phyloP scores from a whole-genome alignment of 495 filamentous ascomycete genomes.

The Annulohypoxylon moriforme region DNA sequence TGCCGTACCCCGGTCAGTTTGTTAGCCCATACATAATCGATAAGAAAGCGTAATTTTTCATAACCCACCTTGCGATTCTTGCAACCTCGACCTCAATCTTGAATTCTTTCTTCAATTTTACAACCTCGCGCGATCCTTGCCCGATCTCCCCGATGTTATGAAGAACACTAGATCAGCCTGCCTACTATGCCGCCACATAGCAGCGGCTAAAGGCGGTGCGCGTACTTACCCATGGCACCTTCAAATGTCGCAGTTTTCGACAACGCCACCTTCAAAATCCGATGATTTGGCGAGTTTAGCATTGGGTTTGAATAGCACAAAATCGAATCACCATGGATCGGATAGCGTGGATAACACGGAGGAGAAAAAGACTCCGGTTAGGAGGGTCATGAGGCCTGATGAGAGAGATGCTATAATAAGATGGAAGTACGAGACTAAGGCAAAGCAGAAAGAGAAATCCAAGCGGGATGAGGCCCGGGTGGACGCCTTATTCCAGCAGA shows the following conservation, averaged over 20 bases:
- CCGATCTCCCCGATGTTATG: slow-evolving; percentile 33
- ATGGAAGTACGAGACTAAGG: not conserved
- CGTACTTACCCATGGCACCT: slow-evolving; percentile 59
- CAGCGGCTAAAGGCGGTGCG: slow-evolving; percentile 44
- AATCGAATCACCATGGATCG: not conserved
- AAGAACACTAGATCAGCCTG: slow-evolving; percentile 38
- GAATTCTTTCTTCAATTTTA: not conserved
- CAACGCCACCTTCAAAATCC: slow-evolving; percentile 7
- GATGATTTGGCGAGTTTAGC: not conserved
- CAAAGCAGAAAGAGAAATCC: not conserved
- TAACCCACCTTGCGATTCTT: not conserved
- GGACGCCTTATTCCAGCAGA: slow-evolving; percentile 45
- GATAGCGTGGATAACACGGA: too few relatives aligned
- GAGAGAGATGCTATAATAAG: not conserved
- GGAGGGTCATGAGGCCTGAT: not conserved
- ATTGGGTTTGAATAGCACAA: not conserved
- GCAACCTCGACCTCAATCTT: not conserved
- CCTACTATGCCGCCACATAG: slow-evolving; percentile 46
- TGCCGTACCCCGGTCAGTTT: not conserved
- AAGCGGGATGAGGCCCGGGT: slow-evolving; percentile 18
- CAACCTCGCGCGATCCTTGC: not conserved
- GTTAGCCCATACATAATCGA: not conserved
- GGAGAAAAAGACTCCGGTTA: not conserved
- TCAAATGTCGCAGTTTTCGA: slow-evolving; percentile 33
- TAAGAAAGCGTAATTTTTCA: not conserved